Base-by-base conservation (phyloP, 495 filamentous ascomycete species). In the Elasticomyces elasticus region DNA sequence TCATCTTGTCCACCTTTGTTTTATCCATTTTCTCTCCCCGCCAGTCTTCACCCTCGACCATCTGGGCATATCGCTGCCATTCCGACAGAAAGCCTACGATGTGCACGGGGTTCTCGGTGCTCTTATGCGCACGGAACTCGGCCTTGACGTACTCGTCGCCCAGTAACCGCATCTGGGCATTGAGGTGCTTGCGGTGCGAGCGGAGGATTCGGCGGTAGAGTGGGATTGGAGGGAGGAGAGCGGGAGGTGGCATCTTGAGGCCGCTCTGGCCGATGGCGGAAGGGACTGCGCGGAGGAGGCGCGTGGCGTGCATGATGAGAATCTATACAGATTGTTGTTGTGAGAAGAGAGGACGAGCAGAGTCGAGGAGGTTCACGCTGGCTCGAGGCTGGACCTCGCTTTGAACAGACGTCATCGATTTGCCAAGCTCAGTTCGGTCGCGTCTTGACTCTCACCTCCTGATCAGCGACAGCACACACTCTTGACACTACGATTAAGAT, bases 61-160 rank as follows among this genome's bases (percentile, higher is more conserved):
- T 79, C 67, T 98, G 91, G 10, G 87, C 90, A 64, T 97, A 98
- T 27, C 85, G 67, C 66, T 97, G 92, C 92, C 92, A 98, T 69
- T 96, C 89, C 0, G 86, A 91, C 61, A 97, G 73, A 65, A 98
- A 98, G 2, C 92, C 92, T 58, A 96, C 85, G 69, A 98, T 81
- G 65, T 96, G 90, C 37, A 86, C 77, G 0, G 94, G 94, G 63
- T 97, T 97, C 52, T 96, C 92, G 27, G 91, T 78, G 51, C 77
- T 75, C 47, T 74, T 71, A 65, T 97, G 92, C 5, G 81, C 81
- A 45, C 89, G 76, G 59, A 95, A 98, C 72, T 98, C 94, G 33
- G 76, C 78, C 72, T 90, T 95, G 63, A 97, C 73, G 70, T 95
- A 98, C 58, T 83, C 76, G 64, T 98, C 92, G 0, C 92, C 92